Evolutionary conservation across 495 filamentous ascomycete genomes (phyloP).

Genomic region (Trypethelium eluteriae): DNA sequence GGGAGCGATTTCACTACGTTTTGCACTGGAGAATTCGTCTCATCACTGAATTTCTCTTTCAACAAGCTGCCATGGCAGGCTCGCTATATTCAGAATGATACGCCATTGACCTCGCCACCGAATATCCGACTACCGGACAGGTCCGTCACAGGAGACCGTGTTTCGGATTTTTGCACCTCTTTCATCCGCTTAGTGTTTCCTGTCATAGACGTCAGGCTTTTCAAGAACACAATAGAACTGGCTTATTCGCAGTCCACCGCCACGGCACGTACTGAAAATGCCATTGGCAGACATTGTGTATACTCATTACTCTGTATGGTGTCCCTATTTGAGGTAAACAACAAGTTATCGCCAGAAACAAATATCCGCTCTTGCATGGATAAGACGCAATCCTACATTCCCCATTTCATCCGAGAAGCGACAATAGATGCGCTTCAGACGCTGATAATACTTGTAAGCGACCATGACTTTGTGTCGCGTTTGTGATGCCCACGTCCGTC

Average conservation of each 20-base stretch:
- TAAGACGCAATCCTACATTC: not conserved
- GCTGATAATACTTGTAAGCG: not conserved
- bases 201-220: not conserved
- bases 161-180: not conserved
- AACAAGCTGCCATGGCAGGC: not conserved
- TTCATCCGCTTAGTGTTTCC: not conserved
- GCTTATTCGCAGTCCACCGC: not conserved
- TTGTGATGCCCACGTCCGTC: not conserved
- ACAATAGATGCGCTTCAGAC: not conserved
- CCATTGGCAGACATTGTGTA: not conserved
- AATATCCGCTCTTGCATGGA: not conserved
- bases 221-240: not conserved
- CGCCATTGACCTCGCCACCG: not conserved
- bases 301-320: not conserved
- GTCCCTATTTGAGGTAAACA: not conserved
- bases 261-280: not conserved
- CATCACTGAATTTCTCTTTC: not conserved
- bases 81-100: not conserved
- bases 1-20: not conserved
- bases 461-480: not conserved
- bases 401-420: not conserved
- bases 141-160: not conserved
- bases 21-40: not conserved
- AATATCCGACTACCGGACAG: not conserved
- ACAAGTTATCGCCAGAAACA: not conserved